phyloP scores from a whole-genome alignment of 2,329 filamentous ascomycete genomes.

The Mariannaea sp. region DNA sequence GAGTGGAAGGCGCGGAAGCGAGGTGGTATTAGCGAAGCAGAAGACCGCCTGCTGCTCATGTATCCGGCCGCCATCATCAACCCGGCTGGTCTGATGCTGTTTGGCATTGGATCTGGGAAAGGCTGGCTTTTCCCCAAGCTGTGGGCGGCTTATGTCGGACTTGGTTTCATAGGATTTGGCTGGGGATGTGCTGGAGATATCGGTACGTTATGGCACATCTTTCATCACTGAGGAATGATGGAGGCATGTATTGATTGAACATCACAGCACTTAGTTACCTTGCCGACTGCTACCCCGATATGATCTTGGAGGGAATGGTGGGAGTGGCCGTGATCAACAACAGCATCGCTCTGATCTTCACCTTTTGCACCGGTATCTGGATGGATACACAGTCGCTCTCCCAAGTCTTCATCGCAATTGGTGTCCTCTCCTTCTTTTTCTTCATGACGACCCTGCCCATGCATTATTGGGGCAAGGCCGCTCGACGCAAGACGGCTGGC shows the following conservation, averaged over 20 bases:
- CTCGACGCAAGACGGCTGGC: slow-evolving; percentile 9
- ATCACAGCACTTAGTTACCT: slow-evolving; percentile 8
- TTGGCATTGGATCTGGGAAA: slow-evolving; percentile 12
- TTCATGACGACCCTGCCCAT: slow-evolving; percentile 14
- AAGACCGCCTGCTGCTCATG: slow-evolving; percentile 17
- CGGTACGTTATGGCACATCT: background rate
- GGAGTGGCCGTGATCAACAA: slow-evolving; percentile 19
- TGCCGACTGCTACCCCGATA: slow-evolving; percentile 17
- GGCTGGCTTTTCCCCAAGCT: slow-evolving; percentile 17
- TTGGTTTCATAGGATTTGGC: slow-evolving; percentile 17
- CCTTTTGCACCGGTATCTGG: slow-evolving; percentile 18
- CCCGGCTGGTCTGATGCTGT: slow-evolving; percentile 12
- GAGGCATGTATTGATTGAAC: background rate
- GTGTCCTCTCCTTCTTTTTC: slow-evolving; percentile 13
- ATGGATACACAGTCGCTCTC: slow-evolving; percentile 16
- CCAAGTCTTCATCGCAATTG: slow-evolving; percentile 13
- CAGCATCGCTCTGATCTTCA: slow-evolving; percentile 18
- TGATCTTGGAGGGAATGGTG: slow-evolving; percentile 19
- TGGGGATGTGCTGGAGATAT: slow-evolving; percentile 18
- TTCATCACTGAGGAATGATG: background rate
- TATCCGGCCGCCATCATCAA: slow-evolving; percentile 12
- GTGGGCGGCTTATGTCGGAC: slow-evolving; percentile 10
- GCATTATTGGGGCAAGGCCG: slow-evolving; percentile 13
- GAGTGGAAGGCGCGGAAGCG: slow-evolving; percentile 10
- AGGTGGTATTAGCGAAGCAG: slow-evolving; percentile 14